These are phyloP conservation scores for Nemophila menziesii DNA, from an alignment of 257 asterid species.

Conservation along the genomic window DNA sequence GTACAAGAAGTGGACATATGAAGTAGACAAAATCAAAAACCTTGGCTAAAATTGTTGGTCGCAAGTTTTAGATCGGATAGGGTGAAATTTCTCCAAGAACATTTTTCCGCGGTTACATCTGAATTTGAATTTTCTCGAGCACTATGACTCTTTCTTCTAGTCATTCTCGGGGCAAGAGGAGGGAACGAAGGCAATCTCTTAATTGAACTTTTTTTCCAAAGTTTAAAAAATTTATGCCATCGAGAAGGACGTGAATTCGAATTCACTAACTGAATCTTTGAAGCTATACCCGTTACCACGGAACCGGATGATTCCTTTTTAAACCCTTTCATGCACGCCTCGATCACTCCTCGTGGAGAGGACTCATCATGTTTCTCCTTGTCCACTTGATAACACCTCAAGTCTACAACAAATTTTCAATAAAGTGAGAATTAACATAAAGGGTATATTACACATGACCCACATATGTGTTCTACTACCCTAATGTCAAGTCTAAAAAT, in stretches of 20 bases:
- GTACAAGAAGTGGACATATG: neutral
- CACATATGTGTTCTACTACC: too few species aligned
- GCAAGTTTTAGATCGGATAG: conserved; percentile 34
- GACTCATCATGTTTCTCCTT: conserved; percentile 14
- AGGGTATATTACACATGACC: too few species aligned
- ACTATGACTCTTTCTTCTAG: conserved; percentile 25
- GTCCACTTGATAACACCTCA: conserved; percentile 26
- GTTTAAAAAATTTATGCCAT: conserved; percentile 34
- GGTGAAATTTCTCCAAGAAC: conserved; percentile 44
- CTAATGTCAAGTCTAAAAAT: too few species aligned
- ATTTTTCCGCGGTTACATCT: conserved; percentile 13
- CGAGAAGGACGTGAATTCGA: conserved; percentile 17
- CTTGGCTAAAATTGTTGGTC: conserved; percentile 50
- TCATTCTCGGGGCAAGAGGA: conserved; percentile 24
- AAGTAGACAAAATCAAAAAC: conserved; percentile 14
- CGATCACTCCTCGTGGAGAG: conserved; percentile 27
- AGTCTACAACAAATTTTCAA: conserved; percentile 29
- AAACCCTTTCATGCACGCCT: conserved; percentile 12
- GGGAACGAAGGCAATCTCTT: conserved; percentile 28
- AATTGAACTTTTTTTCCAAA: conserved; percentile 30
- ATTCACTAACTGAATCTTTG: conserved; percentile 2
- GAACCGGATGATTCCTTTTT: conserved; percentile 12
- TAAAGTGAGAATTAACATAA: too few species aligned
- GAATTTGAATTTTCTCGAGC: conserved; percentile 14
- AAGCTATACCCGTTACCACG: conserved; percentile 1